Base-by-base conservation (phyloP, 139 green algal genomes). In the Chlorella ohadii region DNA sequence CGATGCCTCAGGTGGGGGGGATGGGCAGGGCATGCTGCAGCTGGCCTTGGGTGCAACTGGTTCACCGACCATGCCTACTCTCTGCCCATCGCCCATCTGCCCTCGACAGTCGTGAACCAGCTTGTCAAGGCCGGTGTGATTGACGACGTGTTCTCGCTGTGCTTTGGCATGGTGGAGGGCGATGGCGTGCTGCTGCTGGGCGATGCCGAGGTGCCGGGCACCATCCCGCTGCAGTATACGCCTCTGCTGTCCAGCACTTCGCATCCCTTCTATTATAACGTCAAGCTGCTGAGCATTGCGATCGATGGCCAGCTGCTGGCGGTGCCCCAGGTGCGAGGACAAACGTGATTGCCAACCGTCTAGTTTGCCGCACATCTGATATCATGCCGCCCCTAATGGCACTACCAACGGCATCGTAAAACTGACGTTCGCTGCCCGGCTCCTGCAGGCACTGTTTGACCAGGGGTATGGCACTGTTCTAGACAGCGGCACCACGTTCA, bases 401-500 rank as follows among this genome's bases (percentile, higher is more conserved):
- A n/a, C n/a, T n/a, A n/a, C n/a, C n/a, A n/a, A n/a, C n/a, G n/a
- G n/a, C n/a, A n/a, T n/a, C n/a, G n/a, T n/a, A n/a, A n/a, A n/a
- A n/a, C n/a, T n/a, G n/a, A n/a, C n/a, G n/a, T n/a, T n/a, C n/a
- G 64, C 64, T 41, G 1, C 64, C 31, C 64, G 0, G 17, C 11
- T 23, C n/a, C 15, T 71, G 55, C 65, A 82, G 68, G 44, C 64
- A 0, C 72, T 91, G 56, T 89, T 85, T 57, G 47, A 90, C 0
- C 72, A 90, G 44, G 96, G 97, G 27, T 98, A 98, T 78, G 96
- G 95, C 38, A 89, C 93, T 12, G 95, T 99, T 15, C 82, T 99
- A 39, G 97, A 99, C 93, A 97, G 91, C 84, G 97, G 97, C 25
- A 99, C 97, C 36, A 99, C 97, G 15, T 99, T 99, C 87, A 95